Conservation (phyloP, 106 monocot genomes). For the Dendrobium huoshanense region DNA sequence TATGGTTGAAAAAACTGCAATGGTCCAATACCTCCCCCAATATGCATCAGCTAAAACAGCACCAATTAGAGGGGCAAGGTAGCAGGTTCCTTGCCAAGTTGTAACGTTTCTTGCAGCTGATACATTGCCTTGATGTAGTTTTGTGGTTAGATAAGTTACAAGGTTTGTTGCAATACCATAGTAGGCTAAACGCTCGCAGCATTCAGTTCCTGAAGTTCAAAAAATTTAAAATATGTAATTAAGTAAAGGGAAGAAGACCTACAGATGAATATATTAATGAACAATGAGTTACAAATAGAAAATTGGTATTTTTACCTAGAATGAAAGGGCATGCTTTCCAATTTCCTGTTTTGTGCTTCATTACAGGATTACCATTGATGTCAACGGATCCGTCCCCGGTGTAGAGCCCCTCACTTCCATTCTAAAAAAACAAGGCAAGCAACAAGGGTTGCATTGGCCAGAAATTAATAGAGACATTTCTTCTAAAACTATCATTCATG, state of each 20-base stretch:
- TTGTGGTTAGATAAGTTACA: conserved; percentile 69
- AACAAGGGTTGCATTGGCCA: not conserved
- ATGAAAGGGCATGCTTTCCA: conserved; percentile 53
- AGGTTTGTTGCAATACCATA: conserved; percentile 86
- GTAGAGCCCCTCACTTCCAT: conserved; percentile 18
- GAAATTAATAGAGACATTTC: not conserved
- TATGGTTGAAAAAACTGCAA: conserved; percentile 74
- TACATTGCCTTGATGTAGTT: conserved; percentile 72
- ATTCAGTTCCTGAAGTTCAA: conserved; percentile 54
- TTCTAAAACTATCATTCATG: not conserved
- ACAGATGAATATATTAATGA: not conserved
- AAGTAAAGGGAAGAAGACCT: not conserved
- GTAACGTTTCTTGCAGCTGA: conserved; percentile 82
- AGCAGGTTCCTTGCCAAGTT: conserved; percentile 92
- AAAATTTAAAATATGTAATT: not conserved
- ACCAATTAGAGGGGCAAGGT: conserved; percentile 73
- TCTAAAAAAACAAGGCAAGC: conserved; percentile 12
- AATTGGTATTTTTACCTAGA: conserved; percentile 24
- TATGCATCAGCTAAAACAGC: conserved; percentile 89
- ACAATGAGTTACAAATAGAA: not conserved
- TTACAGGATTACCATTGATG: conserved; percentile 36
- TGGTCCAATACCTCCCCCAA: conserved; percentile 92
- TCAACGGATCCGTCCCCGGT: conserved; percentile 48
- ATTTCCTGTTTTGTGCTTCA: conserved; percentile 33
- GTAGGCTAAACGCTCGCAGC: conserved; percentile 83